phyloP scores from a whole-genome alignment of 495 filamentous ascomycete genomes.

The Cladorrhinum samala region DNA sequence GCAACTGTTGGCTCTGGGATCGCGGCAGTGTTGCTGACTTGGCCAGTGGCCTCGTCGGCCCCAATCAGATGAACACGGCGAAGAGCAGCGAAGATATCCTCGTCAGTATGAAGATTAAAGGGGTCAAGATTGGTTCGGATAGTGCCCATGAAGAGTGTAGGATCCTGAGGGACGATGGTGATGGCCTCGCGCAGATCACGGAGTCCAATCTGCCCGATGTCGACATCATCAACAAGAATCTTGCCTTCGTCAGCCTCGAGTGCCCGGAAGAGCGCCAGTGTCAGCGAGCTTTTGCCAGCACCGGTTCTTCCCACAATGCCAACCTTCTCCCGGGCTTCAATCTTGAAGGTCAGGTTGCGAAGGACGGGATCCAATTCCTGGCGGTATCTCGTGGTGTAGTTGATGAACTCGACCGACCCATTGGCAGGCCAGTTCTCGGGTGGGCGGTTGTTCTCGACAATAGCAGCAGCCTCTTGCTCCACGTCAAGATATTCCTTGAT shows the following conservation, averaged over 20 bases:
- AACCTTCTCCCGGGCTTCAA: conserved; percentile 83
- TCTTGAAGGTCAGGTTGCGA: conserved; percentile 76
- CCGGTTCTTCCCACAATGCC: conserved; percentile 96
- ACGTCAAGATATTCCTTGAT: conserved; percentile 96
- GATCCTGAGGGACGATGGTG: conserved; percentile 97
- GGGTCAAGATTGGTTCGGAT: conserved; percentile 94
- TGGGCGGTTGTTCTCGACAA: conserved; percentile 75
- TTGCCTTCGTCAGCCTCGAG: conserved; percentile 86
- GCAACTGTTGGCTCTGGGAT: conserved; percentile 14
- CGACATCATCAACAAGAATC: conserved; percentile 84
- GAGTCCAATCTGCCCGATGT: conserved; percentile 82
- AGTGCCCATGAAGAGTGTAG: conserved; percentile 93
- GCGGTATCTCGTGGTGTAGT: conserved; percentile 86
- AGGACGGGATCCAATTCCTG: conserved; percentile 81
- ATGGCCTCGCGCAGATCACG: conserved; percentile 88
- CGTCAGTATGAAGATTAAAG: conserved; percentile 84
- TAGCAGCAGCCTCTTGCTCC: conserved; percentile 79
- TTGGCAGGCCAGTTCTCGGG: conserved; percentile 74
- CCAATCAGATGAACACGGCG: conserved; percentile 87
- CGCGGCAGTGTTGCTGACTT: conserved; percentile 1
- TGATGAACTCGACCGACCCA: conserved; percentile 78
- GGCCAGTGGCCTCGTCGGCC: conserved; percentile 38
- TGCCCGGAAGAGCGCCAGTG: conserved; percentile 94
- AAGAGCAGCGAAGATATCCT: conserved; percentile 81
- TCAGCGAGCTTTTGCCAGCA: conserved; percentile 94